These are phyloP conservation scores for Ophiobolus disseminans DNA, from an alignment of 2,329 filamentous ascomycete genomes.

Conservation along the genomic window DNA sequence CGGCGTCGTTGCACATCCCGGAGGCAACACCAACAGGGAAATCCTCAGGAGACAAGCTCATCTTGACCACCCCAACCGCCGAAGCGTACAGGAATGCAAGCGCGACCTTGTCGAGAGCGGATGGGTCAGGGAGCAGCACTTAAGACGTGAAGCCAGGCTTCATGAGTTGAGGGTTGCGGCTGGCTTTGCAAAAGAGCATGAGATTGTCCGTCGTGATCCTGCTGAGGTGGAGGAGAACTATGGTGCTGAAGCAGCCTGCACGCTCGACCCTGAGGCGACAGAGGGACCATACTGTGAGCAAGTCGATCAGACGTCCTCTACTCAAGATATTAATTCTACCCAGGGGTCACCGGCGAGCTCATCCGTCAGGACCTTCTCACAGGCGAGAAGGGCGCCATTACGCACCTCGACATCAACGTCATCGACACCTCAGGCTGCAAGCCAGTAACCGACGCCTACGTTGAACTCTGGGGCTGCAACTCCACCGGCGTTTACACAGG, in stretches of 20 bases:
- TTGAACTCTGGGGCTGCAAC: constrained; percentile 60
- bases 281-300: constrained; percentile 46
- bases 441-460: constrained; percentile 56
- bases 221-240: constrained; percentile 36
- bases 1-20: constrained; percentile 48
- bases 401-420: constrained; percentile 62
- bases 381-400: constrained; percentile 56
- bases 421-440: constrained; percentile 62
- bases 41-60: constrained; percentile 40
- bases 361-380: constrained; percentile 59
- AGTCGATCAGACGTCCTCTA: not conserved
- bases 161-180: constrained; percentile 48
- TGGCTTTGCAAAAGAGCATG: constrained; percentile 41
- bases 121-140: constrained; percentile 44
- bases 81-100: constrained; percentile 45
- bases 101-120: constrained; percentile 40
- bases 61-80: constrained; percentile 48
- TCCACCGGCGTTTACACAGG: constrained; percentile 56
- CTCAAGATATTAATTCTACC: constrained; percentile 9
- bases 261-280: constrained; percentile 42
- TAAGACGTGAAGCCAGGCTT: constrained; percentile 48
- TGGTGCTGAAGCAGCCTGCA: constrained; percentile 38
- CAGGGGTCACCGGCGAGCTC: constrained; percentile 58
- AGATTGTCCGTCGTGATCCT: constrained; percentile 37
- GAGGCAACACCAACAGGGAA: constrained; percentile 47